Evolutionary conservation across 495 filamentous ascomycete species (phyloP), one percentile per base, ranked within the genome.

Genomic region (Aspergillus olivimuriae): DNA sequence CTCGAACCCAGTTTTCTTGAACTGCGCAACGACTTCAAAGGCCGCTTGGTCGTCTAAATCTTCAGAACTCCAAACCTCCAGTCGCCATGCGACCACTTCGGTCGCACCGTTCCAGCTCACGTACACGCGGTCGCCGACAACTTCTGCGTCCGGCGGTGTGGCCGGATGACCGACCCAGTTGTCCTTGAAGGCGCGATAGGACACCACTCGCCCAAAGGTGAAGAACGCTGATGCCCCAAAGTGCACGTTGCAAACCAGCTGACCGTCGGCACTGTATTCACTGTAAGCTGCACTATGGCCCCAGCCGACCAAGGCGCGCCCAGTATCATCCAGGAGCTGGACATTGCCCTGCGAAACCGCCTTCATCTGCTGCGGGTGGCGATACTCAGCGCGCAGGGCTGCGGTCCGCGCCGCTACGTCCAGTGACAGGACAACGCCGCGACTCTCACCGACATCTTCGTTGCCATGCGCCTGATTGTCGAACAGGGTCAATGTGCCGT

Each of bases 271-370:
- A 0, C 62, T 68, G 51, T 72, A 81, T 47, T 84, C 78, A 1
- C 72, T 81, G 41, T 74, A 67, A 5, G 71, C 71, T 1, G 75
- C 70, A 28, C 68, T 67, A 30, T 74, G 74, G 6, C 77, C 78
- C 77, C 76, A 82, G 40, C 74, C 76, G 11, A 81, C 67, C 10
- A 81, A 55, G 6, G 72, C 65, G 30, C 80, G 76, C 1, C 74
- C 77, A 8, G 41, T 58, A 39, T 65, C 53, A 0, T 72, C 71
- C 0, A 83, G 62, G 3, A 77, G 43, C 51, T 83, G 80, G 15
- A 77, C 53, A 44, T 75, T 79, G 3, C 80, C 80, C 51, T 82
- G 78, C 4, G 74, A 78, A 5, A 69, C 71, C 6, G 72, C 63
- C 34, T 70, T 55, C 20, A 64, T 23, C 7, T 52, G 47, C 10